Conservation (phyloP, 805 yeast species). For the Scheffersomyces lignosus region DNA sequence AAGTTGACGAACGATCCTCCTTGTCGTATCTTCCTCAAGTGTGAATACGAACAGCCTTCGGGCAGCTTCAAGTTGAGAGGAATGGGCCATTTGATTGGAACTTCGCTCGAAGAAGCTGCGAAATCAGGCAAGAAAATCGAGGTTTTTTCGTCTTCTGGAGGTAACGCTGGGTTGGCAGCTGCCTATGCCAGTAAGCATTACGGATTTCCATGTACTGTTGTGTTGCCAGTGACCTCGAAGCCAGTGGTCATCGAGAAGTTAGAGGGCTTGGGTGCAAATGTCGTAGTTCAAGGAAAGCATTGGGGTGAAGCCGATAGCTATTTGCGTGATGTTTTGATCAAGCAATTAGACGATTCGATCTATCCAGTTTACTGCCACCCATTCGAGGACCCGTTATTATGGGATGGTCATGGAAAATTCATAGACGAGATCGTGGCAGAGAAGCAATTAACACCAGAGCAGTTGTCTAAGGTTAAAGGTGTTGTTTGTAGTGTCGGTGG, state of each 20-base stretch:
- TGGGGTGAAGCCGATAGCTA: constrained; percentile 35
- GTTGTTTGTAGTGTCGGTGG: constrained; percentile 35
- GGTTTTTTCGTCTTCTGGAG: constrained; percentile 33
- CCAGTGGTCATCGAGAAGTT: constrained; percentile 18
- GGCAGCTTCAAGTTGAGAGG: constrained; percentile 16
- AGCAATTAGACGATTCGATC: constrained; percentile 7
- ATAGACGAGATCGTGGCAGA: constrained; percentile 24
- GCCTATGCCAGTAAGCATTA: constrained; percentile 25
- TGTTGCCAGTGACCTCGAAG: constrained; percentile 22
- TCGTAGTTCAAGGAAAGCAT: constrained; percentile 23
- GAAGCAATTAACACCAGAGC: constrained; percentile 15
- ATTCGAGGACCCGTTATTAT: constrained; percentile 27
- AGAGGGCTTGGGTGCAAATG: constrained; percentile 20
- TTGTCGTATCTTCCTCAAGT: constrained; percentile 9
- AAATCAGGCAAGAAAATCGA: constrained; percentile 12
- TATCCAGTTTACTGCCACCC: constrained; percentile 33
- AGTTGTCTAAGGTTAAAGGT: constrained; percentile 20
- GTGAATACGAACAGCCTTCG: constrained; percentile 12
- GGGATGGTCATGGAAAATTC: constrained; percentile 32
- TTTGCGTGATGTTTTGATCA: constrained; percentile 16
- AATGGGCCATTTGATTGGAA: constrained; percentile 7
- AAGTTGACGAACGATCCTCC: constrained; percentile 2
- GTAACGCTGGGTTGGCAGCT: constrained; percentile 37
- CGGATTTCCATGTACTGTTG: constrained; percentile 28
- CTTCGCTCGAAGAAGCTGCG: constrained; percentile 1